Base-by-base conservation (phyloP, 345 rosid genomes). In the Lepidium africanum region DNA sequence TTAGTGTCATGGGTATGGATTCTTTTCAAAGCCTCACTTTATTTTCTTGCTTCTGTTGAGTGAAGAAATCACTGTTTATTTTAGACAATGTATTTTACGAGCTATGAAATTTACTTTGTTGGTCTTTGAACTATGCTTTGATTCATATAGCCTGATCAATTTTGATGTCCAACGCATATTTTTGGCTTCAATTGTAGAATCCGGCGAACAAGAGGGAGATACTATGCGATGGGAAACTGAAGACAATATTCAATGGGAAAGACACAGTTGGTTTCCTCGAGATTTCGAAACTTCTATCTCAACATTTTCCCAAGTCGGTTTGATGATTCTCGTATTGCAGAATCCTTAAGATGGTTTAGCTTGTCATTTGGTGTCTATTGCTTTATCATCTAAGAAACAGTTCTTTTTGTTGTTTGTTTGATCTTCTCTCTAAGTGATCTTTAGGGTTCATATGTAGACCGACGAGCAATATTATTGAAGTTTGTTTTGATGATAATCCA, bases 181-280 rank as follows among this genome's bases (percentile, higher is more conserved):
- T 11, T 12, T 58, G 46, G 43, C 8, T 13, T 35, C 40, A 16
- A 2, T 15, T 73, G 84, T 85, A 91, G 97, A 84, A 91, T 70
- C 88, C 91, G 15, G 39, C 64, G 5, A 70, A 88, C 69, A 91
- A 81, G 76, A 82, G 54, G 82, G 83, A 91, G 80, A 87, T 91
- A 62, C 12, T 76, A 19, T 91, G 97, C 71, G 96, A 91, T 58
- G 87, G 25, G 46, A 84, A 89, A 80, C 82, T 91, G 38, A 91
- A 91, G 91, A 59, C 78, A 27, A 66, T 91, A 47, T 89, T 89
- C 11, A 77, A 77, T 42, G 91, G 87, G 49, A 86, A 80, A 72
- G 87, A 84, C 19, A 81, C 73, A n/a, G 86, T 91, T 6, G 83
- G 81, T 19, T 82, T 91, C 75, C 70, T 89, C 61, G 97, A 91